A percentile compares a stretch with the other conserved stretches of the same genome.
phyloP scores from a whole-genome alignment of 306 rosid genomes.

The Sindora glabra region DNA sequence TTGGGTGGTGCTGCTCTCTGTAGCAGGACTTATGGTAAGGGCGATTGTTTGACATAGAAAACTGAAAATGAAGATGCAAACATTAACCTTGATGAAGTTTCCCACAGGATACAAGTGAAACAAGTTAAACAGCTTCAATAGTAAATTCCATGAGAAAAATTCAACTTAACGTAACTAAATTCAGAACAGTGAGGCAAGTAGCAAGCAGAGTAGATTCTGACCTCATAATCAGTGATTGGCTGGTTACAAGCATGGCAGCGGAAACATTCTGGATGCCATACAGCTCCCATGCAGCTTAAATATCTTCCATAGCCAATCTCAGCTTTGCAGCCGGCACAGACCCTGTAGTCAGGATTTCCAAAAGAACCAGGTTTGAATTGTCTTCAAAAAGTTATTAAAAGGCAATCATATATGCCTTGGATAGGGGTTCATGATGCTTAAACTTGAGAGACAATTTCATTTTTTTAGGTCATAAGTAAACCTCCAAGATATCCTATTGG shows the following conservation, averaged over 20 bases:
- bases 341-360: conserved; percentile 38
- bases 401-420: background rate
- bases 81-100: conserved; percentile 7
- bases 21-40: conserved; percentile 90
- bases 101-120: background rate
- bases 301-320: conserved; percentile 72
- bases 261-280: conserved; percentile 96
- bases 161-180: background rate
- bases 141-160: conserved; percentile 10
- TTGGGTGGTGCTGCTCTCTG: conserved; percentile 85
- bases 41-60: conserved; percentile 65
- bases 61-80: conserved; percentile 40
- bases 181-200: background rate
- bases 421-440: background rate
- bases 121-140: background rate
- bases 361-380: conserved; percentile 11
- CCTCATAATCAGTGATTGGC: conserved; percentile 91
- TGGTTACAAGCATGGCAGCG: conserved; percentile 66
- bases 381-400: background rate
- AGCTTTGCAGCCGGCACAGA: conserved; percentile 83
- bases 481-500: background rate
- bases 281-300: conserved; percentile 68
- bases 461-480: background rate
- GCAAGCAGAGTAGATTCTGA: conserved; percentile 14
- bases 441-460: background rate